These are phyloP conservation scores for Fraxinus sp. DNA, from an alignment of 305 asterid species.

Conservation along the genomic window DNA sequence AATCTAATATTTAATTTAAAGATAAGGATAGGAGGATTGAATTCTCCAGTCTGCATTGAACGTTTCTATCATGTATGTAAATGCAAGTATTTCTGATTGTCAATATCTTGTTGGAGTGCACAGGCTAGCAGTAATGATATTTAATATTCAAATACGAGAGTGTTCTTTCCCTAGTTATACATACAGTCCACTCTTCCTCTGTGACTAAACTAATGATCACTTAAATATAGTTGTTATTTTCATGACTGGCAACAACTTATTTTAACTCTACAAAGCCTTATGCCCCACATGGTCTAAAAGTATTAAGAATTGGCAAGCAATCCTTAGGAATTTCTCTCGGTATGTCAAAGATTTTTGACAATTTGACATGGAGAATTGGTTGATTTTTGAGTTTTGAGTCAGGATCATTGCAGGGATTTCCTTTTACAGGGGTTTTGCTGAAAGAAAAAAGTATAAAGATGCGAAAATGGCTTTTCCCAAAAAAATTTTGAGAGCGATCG, in stretches of 20 bases:
- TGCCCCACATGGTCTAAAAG: not conserved
- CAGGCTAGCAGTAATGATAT: not conserved
- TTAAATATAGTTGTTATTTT: not conserved
- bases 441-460: not conserved
- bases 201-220: not conserved
- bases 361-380: not conserved
- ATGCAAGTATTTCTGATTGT: not conserved
- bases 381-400: not conserved
- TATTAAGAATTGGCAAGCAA: not conserved
- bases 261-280: not conserved
- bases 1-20: not conserved
- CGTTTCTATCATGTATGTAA: not conserved
- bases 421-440: not conserved
- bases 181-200: not conserved
- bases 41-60: constrained; percentile 4
- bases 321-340: not conserved
- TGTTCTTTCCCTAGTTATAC: not conserved
- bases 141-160: not conserved
- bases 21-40: not conserved
- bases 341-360: not conserved
- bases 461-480: not conserved
- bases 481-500: not conserved
- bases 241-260: not conserved
- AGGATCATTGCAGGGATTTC: not conserved
- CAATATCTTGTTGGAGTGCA: not conserved